Evolutionary conservation across 1,284 basidiomycete species (phyloP).

Genomic region (Cryptococcus deneoformans): DNA sequence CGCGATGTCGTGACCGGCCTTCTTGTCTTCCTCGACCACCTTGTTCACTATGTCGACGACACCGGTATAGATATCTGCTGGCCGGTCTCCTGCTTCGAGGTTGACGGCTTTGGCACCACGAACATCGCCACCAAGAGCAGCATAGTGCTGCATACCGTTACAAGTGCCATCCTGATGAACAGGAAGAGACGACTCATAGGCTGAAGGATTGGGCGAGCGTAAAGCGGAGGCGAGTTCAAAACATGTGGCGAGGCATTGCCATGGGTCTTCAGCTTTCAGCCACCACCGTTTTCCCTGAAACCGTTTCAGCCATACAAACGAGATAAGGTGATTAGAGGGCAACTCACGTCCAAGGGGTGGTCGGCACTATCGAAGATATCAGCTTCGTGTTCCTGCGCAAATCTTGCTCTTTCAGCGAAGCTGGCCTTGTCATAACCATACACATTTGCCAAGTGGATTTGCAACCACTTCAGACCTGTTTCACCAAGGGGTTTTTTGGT

Average conservation of each 20-base stretch:
- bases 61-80: slow-evolving; percentile 93
- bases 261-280: slow-evolving; percentile 90
- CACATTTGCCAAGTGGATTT: slow-evolving; percentile 90
- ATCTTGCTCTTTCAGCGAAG: slow-evolving; percentile 85
- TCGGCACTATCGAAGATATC: slow-evolving; percentile 82
- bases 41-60: slow-evolving; percentile 68
- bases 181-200: slow-evolving; percentile 74
- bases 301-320: neutral
- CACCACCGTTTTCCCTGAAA: slow-evolving; percentile 75
- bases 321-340: no score
- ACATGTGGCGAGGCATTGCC: slow-evolving; percentile 94
- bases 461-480: slow-evolving; percentile 78
- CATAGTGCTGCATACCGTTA: slow-evolving; percentile 98
- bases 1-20: slow-evolving; percentile 59
- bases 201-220: slow-evolving; percentile 66
- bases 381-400: slow-evolving; percentile 68
- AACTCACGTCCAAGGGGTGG: slow-evolving; percentile 70
- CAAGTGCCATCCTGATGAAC: slow-evolving; percentile 99
- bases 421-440: slow-evolving; percentile 94
- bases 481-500: slow-evolving; percentile 73
- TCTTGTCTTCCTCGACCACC: slow-evolving; percentile 52
- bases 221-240: slow-evolving; percentile 80
- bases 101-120: slow-evolving; percentile 93
- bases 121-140: slow-evolving; percentile 90
- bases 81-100: slow-evolving; percentile 76